Evolutionary conservation across 495 filamentous ascomycete genomes (phyloP).

Genomic region (Trichoderma asperelloides): DNA sequence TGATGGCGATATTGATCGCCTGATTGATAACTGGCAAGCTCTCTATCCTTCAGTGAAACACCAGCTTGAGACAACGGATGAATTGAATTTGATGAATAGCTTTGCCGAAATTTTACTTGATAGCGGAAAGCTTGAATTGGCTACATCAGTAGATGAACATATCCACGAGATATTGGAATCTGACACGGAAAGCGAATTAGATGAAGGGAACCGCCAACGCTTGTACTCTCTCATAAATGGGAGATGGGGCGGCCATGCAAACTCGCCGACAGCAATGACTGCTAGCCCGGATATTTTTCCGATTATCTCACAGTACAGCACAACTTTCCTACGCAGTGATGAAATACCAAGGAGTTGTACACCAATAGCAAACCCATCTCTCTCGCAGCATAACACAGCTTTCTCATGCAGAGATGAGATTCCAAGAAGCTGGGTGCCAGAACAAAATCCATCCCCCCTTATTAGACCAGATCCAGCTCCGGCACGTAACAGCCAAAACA

Average conservation of each 20-base stretch:
- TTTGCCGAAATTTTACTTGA: neutral
- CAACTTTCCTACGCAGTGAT: neutral
- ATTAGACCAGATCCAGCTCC: neutral
- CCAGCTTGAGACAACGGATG: neutral
- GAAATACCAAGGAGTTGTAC: neutral
- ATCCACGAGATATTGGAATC: neutral
- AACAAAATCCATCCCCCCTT: neutral
- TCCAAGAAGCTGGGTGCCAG: neutral
- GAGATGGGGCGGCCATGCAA: neutral
- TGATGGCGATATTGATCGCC: neutral
- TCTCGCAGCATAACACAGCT: neutral
- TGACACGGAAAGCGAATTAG: neutral
- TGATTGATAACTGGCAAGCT: neutral
- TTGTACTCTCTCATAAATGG: neutral
- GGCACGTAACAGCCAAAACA: neutral
- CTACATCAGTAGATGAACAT: neutral
- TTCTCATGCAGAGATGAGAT: neutral
- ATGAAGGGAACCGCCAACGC: neutral
- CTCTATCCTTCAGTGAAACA: neutral
- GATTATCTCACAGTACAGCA: neutral
- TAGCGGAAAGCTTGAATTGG: neutral
- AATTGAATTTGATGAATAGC: neutral
- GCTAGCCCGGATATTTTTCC: neutral
- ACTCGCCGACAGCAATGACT: neutral
- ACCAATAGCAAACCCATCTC: neutral